These are phyloP conservation scores for Lactarius sanguifluus DNA, from an alignment of 768 basidiomycete species.

Conservation along the genomic window DNA sequence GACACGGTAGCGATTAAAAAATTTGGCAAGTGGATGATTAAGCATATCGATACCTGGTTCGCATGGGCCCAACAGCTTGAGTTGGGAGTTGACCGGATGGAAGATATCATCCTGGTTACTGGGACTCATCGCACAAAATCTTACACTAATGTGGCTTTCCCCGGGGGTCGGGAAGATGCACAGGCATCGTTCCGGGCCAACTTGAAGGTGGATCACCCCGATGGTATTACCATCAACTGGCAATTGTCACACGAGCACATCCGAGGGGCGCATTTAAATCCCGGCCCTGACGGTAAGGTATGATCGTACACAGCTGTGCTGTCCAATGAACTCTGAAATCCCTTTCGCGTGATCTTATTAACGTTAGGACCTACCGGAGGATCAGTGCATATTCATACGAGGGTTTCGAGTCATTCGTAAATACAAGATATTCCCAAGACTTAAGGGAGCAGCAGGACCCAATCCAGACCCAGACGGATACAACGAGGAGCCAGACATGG, in stretches of 20 bases:
- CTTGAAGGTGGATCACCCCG: too few species aligned
- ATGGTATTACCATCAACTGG: background rate
- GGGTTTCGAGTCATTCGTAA: background rate
- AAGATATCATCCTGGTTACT: background rate
- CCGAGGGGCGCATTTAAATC: background rate
- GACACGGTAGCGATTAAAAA: background rate
- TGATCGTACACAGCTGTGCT: background rate
- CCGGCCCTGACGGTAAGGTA: background rate
- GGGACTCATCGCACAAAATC: background rate
- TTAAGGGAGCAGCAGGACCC: background rate
- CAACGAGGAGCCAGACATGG: background rate
- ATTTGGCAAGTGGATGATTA: background rate
- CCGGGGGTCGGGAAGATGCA: background rate
- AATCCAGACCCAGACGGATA: background rate
- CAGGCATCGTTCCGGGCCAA: background rate
- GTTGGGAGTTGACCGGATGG: background rate
- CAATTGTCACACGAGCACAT: background rate
- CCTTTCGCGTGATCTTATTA: background rate
- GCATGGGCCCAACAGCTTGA: background rate
- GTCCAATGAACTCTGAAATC: background rate
- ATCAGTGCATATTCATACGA: constrained; percentile 1
- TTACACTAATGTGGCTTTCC: background rate
- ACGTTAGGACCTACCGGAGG: background rate
- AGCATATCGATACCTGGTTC: background rate
- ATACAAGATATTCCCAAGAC: background rate